Evolutionary conservation across 208 protist genomes (phyloP).

Genomic region (Strigomonas culicis): DNA sequence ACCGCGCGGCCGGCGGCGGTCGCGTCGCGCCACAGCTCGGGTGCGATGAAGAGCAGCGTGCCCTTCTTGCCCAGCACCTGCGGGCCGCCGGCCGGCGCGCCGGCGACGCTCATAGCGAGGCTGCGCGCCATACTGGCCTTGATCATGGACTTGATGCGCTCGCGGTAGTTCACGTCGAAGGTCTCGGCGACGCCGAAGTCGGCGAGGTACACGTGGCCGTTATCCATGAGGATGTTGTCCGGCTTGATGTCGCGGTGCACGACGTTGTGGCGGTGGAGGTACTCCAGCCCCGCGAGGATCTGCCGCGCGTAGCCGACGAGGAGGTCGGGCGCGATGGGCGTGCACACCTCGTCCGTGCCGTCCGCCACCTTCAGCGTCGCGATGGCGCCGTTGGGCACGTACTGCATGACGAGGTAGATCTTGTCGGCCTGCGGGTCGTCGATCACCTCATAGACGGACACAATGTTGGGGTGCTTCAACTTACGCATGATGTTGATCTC

Average conservation of each 20-base stretch:
- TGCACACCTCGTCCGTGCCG: slow-evolving; percentile 26
- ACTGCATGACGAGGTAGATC: slow-evolving; percentile 93
- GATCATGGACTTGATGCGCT: slow-evolving; percentile 42
- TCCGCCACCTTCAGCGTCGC: slow-evolving; percentile 26
- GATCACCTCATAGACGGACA: slow-evolving; percentile 94
- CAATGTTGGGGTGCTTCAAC: slow-evolving; percentile 94
- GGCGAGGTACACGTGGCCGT: slow-evolving; percentile 54
- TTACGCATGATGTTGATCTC: slow-evolving; percentile 97
- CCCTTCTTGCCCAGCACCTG: slow-evolving; percentile 61
- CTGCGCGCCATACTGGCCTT: slow-evolving; percentile 42
- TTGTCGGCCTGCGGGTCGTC: slow-evolving; percentile 90
- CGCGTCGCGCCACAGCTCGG: slow-evolving; percentile 47
- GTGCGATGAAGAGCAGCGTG: slow-evolving; percentile 76
- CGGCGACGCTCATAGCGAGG: slow-evolving; percentile 36
- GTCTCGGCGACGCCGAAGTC: slow-evolving; percentile 86
- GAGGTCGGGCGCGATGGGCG: slow-evolving; percentile 29
- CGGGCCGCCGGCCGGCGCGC: slow-evolving; percentile 20
- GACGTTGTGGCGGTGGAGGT: slow-evolving; percentile 70
- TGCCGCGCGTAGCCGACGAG: slow-evolving; percentile 48
- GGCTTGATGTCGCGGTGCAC: slow-evolving; percentile 90
- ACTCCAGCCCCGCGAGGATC: slow-evolving; percentile 53
- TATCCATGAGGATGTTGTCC: slow-evolving; percentile 77
- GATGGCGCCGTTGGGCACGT: slow-evolving; percentile 69
- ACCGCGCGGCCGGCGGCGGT: slow-evolving; percentile 70
- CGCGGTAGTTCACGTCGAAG: slow-evolving; percentile 39